Percentiles rank a stretch among this genome's conserved stretches.
Conservation (phyloP, 805 yeast genomes). For the Sungouiella thailandica region DNA sequence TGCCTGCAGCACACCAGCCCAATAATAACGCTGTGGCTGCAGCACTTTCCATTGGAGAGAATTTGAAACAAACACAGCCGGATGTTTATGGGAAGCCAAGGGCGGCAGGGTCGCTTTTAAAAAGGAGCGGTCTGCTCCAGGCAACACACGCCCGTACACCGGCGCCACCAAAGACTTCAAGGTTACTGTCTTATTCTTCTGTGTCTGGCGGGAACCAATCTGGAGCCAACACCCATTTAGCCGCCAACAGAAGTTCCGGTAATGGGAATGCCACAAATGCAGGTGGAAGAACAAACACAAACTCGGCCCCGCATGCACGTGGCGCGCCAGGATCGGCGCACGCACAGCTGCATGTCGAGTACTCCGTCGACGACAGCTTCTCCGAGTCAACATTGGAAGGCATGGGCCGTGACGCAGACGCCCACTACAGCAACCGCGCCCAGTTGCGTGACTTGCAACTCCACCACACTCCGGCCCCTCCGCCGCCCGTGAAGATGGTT, state of each 20-base stretch:
- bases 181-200: too few relatives aligned
- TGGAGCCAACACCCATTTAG: neutral
- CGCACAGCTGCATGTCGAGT: constrained; percentile 6
- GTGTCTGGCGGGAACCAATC: constrained; percentile 7
- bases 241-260: neutral
- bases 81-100: constrained; percentile 9
- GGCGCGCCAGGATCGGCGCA: constrained; percentile 1
- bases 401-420: constrained; percentile 19
- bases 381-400: constrained; percentile 29
- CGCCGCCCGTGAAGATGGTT: constrained; percentile 38
- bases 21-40: constrained; percentile 39
- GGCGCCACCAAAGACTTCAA: constrained; percentile 5
- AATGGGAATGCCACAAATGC: too few relatives aligned
- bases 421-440: constrained; percentile 27
- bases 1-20: constrained; percentile 32
- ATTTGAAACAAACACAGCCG: constrained; percentile 17
- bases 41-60: constrained; percentile 39
- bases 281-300: too few relatives aligned
- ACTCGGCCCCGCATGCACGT: too few relatives aligned
- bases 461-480: constrained; percentile 12
- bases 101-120: constrained; percentile 8
- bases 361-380: constrained; percentile 27
- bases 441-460: constrained; percentile 33
- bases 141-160: constrained; percentile 13
- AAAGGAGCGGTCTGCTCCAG: constrained; percentile 9